phyloP scores from a whole-genome alignment of 2,329 filamentous ascomycete species.

The Penicillium sp. region DNA sequence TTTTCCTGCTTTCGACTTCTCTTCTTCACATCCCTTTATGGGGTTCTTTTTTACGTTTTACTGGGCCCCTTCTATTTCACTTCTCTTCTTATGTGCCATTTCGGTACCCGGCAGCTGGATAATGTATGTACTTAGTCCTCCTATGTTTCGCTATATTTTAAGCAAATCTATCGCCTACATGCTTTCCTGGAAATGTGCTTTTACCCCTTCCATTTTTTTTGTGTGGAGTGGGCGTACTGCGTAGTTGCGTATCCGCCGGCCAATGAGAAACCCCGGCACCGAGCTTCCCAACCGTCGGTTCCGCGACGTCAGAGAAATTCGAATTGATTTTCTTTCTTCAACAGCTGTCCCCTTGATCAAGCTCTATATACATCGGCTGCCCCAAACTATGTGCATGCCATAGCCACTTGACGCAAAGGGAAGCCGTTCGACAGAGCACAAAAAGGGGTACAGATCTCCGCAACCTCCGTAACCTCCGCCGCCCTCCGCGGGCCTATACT shows the following conservation, averaged over 20 bases:
- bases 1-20: slow-evolving; percentile 19
- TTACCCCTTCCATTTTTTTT: slow-evolving; percentile 10
- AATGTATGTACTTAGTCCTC: slow-evolving; percentile 39
- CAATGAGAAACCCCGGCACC: slow-evolving; percentile 26
- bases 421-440: slow-evolving; percentile 23
- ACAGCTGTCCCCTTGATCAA: neutral
- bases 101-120: slow-evolving; percentile 33
- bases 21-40: slow-evolving; percentile 22
- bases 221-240: slow-evolving; percentile 6
- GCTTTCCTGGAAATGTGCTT: neutral
- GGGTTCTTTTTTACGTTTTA: slow-evolving; percentile 16
- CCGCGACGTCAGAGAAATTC: slow-evolving; percentile 29
- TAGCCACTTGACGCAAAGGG: slow-evolving; percentile 11
- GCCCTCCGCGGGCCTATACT: neutral
- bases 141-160: slow-evolving; percentile 14
- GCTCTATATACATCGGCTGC: neutral
- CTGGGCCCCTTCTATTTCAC: slow-evolving; percentile 9
- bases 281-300: slow-evolving; percentile 31
- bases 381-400: slow-evolving; percentile 18
- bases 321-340: slow-evolving; percentile 9
- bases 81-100: slow-evolving; percentile 25
- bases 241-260: slow-evolving; percentile 11
- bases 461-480: slow-evolving; percentile 3
- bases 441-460: slow-evolving; percentile 21
- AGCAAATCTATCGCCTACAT: slow-evolving; percentile 12